These are phyloP conservation scores for Ceratopteris richardii DNA, from an alignment of 75 land plant genomes.

Conservation along the genomic window DNA sequence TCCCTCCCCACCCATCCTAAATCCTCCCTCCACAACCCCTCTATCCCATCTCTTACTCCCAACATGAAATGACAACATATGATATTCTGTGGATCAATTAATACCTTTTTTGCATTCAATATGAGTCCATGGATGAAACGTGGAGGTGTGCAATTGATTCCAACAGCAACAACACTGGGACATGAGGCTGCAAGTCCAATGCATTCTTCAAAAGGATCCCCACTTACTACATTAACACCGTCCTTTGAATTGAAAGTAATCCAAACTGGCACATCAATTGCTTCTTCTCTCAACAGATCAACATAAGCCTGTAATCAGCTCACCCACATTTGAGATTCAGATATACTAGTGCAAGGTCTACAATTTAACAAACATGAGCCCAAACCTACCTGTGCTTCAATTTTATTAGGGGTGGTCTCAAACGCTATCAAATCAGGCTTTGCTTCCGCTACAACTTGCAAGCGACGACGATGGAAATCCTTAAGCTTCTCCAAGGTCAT, in stretches of 20 bases:
- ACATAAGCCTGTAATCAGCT: constrained; percentile 60
- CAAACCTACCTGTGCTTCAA: constrained; percentile 79
- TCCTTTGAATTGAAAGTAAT: constrained; percentile 93
- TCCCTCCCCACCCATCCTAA: no score
- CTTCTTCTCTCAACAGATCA: constrained; percentile 70
- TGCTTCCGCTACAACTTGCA: constrained; percentile 67
- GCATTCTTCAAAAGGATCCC: constrained; percentile 73
- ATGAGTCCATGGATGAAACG: constrained; percentile 72
- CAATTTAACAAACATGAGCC: neutral
- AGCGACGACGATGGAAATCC: constrained; percentile 82
- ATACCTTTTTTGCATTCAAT: constrained; percentile 57
- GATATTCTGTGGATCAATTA: no score
- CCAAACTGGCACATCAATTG: constrained; percentile 82
- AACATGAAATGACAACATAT: no score
- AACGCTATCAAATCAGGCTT: constrained; percentile 87
- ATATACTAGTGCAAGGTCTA: no score
- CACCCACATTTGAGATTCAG: neutral
- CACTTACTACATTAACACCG: constrained; percentile 72
- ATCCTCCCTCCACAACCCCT: no score
- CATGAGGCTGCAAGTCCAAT: constrained; percentile 62
- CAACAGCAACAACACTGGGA: constrained; percentile 66
- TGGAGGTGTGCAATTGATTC: constrained; percentile 94
- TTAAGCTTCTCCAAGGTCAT: constrained; percentile 54
- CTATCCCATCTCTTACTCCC: no score
- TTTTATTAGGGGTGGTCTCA: constrained; percentile 92